Conservation (phyloP, 1,284 basidiomycete species). For the Irpex sp. region DNA sequence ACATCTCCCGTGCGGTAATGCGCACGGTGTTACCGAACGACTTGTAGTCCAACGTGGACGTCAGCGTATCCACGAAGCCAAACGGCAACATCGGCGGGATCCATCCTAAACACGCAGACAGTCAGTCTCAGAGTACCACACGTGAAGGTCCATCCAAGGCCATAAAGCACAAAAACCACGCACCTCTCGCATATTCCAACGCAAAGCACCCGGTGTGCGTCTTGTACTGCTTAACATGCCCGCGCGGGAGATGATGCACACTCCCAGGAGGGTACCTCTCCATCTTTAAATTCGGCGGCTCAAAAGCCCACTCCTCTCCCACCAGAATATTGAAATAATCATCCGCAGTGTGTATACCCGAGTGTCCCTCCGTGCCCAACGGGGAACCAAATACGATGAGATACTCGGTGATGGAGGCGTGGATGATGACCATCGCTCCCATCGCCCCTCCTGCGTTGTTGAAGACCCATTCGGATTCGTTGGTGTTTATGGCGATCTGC, state of each 20-base stretch:
- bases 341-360: constrained; percentile 91
- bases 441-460: constrained; percentile 99
- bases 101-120: constrained; percentile 56
- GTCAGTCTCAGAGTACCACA: neutral
- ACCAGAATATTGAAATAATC: constrained; percentile 97
- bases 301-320: constrained; percentile 92
- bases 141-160: neutral
- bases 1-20: constrained; percentile 83
- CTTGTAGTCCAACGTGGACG: constrained; percentile 86
- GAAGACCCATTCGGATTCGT: constrained; percentile 88
- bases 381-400: constrained; percentile 96
- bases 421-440: constrained; percentile 97
- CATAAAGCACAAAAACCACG: neutral
- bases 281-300: constrained; percentile 75
- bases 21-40: constrained; percentile 80
- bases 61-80: constrained; percentile 82
- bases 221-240: constrained; percentile 93
- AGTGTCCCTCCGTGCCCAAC: constrained; percentile 94
- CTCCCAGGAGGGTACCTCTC: constrained; percentile 84
- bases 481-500: constrained; percentile 57
- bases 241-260: constrained; percentile 82
- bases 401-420: constrained; percentile 92
- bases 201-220: constrained; percentile 97
- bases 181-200: constrained; percentile 91
- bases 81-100: constrained; percentile 92